Evolutionary conservation across 2,329 filamentous ascomycete genomes (phyloP).

Genomic region (Fusarium chuoi): DNA sequence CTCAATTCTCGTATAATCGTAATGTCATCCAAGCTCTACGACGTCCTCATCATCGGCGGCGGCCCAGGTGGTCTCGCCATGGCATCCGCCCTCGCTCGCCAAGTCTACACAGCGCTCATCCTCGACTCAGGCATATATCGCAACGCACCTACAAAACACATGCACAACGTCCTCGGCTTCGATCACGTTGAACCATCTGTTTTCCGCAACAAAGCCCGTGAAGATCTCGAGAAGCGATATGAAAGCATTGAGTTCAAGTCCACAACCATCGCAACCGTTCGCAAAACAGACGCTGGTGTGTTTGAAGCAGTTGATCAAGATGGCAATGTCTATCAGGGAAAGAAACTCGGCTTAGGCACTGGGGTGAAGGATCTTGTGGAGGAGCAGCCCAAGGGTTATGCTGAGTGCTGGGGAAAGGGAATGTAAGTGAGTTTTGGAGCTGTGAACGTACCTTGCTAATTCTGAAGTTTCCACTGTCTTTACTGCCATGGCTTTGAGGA

Average conservation of each 20-base stretch:
- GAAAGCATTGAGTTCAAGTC: constrained; percentile 48
- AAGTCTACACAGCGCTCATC: constrained; percentile 58
- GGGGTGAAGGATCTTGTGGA: constrained; percentile 64
- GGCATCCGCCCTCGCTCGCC: constrained; percentile 59
- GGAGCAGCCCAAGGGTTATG: constrained; percentile 61
- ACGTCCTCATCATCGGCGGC: constrained; percentile 64
- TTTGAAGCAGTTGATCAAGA: constrained; percentile 54
- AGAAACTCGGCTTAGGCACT: constrained; percentile 65
- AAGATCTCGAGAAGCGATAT: constrained; percentile 51
- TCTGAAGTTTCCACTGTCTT: constrained; percentile 63
- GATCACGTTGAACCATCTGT: constrained; percentile 51
- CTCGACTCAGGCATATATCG: constrained; percentile 63
- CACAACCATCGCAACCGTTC: constrained; percentile 42
- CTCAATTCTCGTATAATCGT: accelerated
- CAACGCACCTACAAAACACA: constrained; percentile 58
- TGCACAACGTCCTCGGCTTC: constrained; percentile 58
- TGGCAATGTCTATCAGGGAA: constrained; percentile 57
- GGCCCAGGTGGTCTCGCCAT: constrained; percentile 63
- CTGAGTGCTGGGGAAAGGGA: constrained; percentile 62
- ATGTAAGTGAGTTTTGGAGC: constrained; percentile 52
- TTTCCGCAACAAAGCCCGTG: constrained; percentile 49
- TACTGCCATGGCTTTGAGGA: constrained; percentile 71
- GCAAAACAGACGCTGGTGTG: constrained; percentile 42
- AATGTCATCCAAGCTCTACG: constrained; percentile 50
- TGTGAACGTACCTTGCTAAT: background rate